Percentiles rank a stretch among this genome's conserved stretches.
Conservation (phyloP, 441 rosid species). For the Sinapis alba region DNA sequence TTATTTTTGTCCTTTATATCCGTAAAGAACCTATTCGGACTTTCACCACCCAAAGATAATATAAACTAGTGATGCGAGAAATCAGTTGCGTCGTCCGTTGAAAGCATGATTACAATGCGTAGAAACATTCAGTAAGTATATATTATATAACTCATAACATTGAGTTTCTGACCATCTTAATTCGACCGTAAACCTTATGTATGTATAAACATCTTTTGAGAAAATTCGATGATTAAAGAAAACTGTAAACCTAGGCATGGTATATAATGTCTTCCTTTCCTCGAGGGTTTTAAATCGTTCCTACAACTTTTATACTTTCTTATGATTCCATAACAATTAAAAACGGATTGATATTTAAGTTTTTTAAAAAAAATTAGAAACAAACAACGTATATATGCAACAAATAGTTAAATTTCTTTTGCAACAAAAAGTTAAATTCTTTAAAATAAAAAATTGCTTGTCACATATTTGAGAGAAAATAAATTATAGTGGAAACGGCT, state of each 20-base stretch:
- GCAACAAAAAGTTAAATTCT: not conserved
- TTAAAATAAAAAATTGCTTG: not conserved
- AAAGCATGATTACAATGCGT: conserved; percentile 7
- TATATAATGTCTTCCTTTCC: not conserved
- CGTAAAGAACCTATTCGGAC: conserved; percentile 23
- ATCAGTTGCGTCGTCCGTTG: not conserved
- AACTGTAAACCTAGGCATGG: conserved; percentile 1
- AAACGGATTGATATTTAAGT: not conserved
- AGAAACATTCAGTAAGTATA: too few species aligned
- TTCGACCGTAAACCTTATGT: not conserved
- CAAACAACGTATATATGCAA: not conserved
- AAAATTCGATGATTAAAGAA: not conserved
- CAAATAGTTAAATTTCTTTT: not conserved
- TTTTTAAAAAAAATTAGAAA: not conserved
- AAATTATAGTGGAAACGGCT: not conserved
- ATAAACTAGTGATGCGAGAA: conserved; percentile 1
- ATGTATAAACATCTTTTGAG: conserved; percentile 9
- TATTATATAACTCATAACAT: too few species aligned
- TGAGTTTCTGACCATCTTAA: not conserved
- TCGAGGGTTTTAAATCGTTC: not conserved
- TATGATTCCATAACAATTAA: not conserved
- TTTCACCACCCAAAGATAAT: conserved; percentile 4
- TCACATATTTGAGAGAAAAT: not conserved
- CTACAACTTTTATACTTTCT: not conserved
- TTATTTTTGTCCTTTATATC: conserved; percentile 9